Evolutionary conservation across 75 land plant genomes (phyloP).

Genomic region (Pseudotsuga menziesii): DNA sequence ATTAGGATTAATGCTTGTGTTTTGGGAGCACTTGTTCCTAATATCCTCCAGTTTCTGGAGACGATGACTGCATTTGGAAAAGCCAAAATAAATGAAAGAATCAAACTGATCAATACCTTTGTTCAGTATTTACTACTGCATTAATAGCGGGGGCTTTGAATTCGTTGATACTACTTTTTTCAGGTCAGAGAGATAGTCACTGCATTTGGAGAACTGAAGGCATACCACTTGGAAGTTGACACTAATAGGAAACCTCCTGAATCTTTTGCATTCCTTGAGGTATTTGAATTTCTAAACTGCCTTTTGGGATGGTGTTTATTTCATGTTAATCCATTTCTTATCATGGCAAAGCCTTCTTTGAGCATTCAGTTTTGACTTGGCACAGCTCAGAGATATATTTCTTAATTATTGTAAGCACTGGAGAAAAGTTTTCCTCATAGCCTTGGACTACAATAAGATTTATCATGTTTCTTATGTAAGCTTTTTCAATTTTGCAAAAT

Average conservation of each 20-base stretch:
- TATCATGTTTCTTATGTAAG: not conserved
- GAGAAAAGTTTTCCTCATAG: not conserved
- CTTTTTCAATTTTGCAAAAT: not conserved
- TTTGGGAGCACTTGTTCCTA: not conserved
- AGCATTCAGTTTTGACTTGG: not conserved
- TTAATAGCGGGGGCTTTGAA: not conserved
- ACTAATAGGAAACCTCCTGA: conserved; percentile 26
- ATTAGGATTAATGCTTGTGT: not conserved
- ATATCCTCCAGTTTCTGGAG: not conserved
- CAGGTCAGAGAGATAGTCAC: conserved; percentile 82
- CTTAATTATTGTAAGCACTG: not conserved
- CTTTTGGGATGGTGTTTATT: not conserved
- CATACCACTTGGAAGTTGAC: conserved; percentile 57
- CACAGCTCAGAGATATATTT: not conserved
- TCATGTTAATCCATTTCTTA: conserved; percentile 3
- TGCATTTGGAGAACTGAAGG: conserved; percentile 83
- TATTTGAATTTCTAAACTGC: conserved; percentile 10
- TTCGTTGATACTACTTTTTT: conserved; percentile 2
- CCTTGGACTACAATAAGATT: no score
- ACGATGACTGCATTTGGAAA: not conserved
- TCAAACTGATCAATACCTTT: not conserved
- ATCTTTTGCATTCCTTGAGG: conserved; percentile 83
- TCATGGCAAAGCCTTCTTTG: not conserved
- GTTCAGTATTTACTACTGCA: not conserved
- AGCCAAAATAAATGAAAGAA: not conserved